These are phyloP conservation scores for Auricularia sp. DNA, from an alignment of 768 basidiomycete species.

Conservation along the genomic window DNA sequence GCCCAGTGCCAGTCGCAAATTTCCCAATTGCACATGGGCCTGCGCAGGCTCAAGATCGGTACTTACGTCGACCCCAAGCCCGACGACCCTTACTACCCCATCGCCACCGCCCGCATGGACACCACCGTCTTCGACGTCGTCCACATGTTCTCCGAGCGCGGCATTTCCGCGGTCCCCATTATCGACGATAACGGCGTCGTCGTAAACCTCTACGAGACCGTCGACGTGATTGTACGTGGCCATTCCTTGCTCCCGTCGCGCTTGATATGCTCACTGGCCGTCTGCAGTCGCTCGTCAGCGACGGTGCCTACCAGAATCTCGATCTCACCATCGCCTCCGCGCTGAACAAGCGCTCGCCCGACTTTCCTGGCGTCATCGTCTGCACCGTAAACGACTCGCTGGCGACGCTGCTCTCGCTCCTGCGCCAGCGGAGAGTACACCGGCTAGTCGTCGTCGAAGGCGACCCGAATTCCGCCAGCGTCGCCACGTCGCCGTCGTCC, in stretches of 20 bases:
- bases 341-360: constrained; percentile 79
- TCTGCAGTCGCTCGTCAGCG: constrained; percentile 64
- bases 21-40: constrained; percentile 62
- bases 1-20: constrained; percentile 32
- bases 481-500: background rate
- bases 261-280: constrained; percentile 28
- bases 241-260: constrained; percentile 38
- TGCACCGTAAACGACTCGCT: constrained; percentile 90
- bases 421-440: constrained; percentile 90
- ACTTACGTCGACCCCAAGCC: constrained; percentile 64
- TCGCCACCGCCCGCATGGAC: constrained; percentile 81
- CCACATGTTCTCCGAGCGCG: constrained; percentile 93
- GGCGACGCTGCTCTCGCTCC: constrained; percentile 78
- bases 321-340: constrained; percentile 91
- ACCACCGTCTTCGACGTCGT: constrained; percentile 97
- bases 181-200: constrained; percentile 88
- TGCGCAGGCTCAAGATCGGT: constrained; percentile 85
- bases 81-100: constrained; percentile 73
- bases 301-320: constrained; percentile 91
- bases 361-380: constrained; percentile 95
- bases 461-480: constrained; percentile 26
- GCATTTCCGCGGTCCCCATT: constrained; percentile 95
- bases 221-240: constrained; percentile 66
- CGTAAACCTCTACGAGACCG: constrained; percentile 94
- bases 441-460: constrained; percentile 92